Evolutionary conservation across 805 yeast genomes (phyloP).

Genomic region (Blastobotrys muscicola): DNA sequence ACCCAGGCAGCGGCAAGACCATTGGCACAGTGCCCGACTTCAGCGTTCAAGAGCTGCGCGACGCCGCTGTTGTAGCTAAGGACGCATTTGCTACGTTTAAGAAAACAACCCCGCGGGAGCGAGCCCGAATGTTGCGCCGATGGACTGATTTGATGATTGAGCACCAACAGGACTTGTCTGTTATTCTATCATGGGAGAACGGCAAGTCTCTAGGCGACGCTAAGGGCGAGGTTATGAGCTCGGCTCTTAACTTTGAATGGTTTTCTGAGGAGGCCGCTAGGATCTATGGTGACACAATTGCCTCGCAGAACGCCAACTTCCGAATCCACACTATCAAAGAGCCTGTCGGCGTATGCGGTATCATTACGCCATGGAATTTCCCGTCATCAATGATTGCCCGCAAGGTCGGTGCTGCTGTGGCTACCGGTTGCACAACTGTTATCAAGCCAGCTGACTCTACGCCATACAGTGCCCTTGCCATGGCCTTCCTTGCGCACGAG

Average conservation of each 20-base stretch:
- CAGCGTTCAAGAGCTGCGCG: constrained; percentile 38
- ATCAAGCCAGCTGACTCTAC: constrained; percentile 73
- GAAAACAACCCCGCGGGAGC: constrained; percentile 45
- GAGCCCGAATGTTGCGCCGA: constrained; percentile 43
- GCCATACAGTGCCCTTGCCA: constrained; percentile 62
- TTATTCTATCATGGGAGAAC: constrained; percentile 55
- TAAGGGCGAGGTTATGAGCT: constrained; percentile 55
- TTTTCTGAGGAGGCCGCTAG: constrained; percentile 70
- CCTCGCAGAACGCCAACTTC: constrained; percentile 38
- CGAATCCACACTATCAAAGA: constrained; percentile 54
- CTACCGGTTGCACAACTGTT: constrained; percentile 72
- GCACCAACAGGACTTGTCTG: constrained; percentile 57
- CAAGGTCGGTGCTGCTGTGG: constrained; percentile 66
- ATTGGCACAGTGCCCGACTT: constrained; percentile 50
- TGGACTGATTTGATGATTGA: constrained; percentile 46
- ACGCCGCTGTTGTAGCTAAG: constrained; percentile 48
- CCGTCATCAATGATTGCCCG: constrained; percentile 73
- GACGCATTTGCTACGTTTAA: constrained; percentile 45
- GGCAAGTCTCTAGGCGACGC: constrained; percentile 69
- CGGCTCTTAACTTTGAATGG: constrained; percentile 82
- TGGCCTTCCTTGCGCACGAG: constrained; percentile 48
- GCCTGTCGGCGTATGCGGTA: constrained; percentile 77
- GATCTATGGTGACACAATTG: constrained; percentile 53
- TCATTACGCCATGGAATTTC: constrained; percentile 79
- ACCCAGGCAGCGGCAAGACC: constrained; percentile 60